Evolutionary conservation across 192 early-diverging fungal species (phyloP), one percentile per base, ranked within the genome.

Genomic region (Backusella macrospora): DNA sequence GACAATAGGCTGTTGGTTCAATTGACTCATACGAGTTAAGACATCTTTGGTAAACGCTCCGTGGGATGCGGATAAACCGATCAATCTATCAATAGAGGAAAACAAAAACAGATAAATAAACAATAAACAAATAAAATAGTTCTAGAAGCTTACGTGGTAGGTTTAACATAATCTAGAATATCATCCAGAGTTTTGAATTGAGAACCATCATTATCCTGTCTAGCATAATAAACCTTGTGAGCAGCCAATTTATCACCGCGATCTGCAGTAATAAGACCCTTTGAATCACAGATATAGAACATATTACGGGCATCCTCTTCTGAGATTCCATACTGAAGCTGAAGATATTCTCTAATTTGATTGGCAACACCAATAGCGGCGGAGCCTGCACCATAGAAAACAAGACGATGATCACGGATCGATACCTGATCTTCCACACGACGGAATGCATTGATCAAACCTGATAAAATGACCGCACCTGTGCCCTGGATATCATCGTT

Each of bases 401-500:
- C 84, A 73, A 98, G 90, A 74, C 93, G 90, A 79, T 97, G 96
- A 46, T 95, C 82, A 23, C 79, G 68, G 39, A 94, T 85, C 2
- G 83, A 85, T 47, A 96, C 85, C 12, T 85, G 84, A 15, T 89
- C 86, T 8, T 89, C 82, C n/a, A 84, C 85, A 21, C 85, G 85
- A 63, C 86, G 74, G 49, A 97, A 84, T 15, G 95, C 95, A 69
- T 94, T 94, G 80, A 96, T 96, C 71, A 97, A 92, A 43, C 95
- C 97, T 52, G 92, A 91, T 16, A 97, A 87, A 75, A 98, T 92
- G 18, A 98, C 96, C 69, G 94, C 96, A 63, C 97, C 97, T 26
- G 95, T 96, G 43, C 95, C 93, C 76, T 95, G 94, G 70, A 96
- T 95, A 74, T 96, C 95, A 72, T 99, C 97, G 81, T 99, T 99